Percentiles rank a stretch among this genome's conserved stretches.
phyloP scores from a whole-genome alignment of 2,329 filamentous ascomycete species.

The Epicoccum sorghinum region DNA sequence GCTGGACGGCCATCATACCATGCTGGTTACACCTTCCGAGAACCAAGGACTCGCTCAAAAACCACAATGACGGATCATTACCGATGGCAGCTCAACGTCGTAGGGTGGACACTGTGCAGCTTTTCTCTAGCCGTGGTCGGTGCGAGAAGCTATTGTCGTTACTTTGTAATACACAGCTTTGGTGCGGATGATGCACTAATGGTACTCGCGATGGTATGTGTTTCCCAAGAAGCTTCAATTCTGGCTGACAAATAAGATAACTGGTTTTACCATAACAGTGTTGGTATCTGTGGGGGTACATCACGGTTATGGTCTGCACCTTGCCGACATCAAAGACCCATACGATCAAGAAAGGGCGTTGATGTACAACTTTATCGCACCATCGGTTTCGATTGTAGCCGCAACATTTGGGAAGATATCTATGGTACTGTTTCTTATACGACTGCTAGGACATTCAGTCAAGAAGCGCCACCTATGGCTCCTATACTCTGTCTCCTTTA shows the following conservation, averaged over 20 bases:
- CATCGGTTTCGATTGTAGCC: not conserved
- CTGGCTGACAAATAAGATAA: not conserved
- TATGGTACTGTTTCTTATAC: not conserved
- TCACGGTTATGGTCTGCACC: not conserved
- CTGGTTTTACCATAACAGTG: not conserved
- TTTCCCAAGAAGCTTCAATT: not conserved
- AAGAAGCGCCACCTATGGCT: constrained; percentile 4
- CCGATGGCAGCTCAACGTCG: constrained; percentile 1
- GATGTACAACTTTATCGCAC: constrained; percentile 2
- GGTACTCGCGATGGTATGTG: not conserved
- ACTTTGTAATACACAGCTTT: not conserved
- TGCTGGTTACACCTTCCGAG: not conserved
- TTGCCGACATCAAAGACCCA: not conserved
- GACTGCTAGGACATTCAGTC: not conserved
- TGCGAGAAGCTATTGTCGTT: constrained; percentile 3
- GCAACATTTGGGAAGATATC: not conserved
- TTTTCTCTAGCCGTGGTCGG: not conserved
- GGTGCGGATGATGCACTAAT: constrained; percentile 2
- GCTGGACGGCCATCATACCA: not conserved
- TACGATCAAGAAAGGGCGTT: not conserved
- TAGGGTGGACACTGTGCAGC: not conserved
- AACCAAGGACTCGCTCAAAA: not conserved
- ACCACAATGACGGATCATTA: not conserved
- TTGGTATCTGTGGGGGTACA: not conserved
- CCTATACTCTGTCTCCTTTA: not conserved